Evolutionary conservation across 192 early-diverging fungal species (phyloP).

Genomic region (Powellomyces hirtus): DNA sequence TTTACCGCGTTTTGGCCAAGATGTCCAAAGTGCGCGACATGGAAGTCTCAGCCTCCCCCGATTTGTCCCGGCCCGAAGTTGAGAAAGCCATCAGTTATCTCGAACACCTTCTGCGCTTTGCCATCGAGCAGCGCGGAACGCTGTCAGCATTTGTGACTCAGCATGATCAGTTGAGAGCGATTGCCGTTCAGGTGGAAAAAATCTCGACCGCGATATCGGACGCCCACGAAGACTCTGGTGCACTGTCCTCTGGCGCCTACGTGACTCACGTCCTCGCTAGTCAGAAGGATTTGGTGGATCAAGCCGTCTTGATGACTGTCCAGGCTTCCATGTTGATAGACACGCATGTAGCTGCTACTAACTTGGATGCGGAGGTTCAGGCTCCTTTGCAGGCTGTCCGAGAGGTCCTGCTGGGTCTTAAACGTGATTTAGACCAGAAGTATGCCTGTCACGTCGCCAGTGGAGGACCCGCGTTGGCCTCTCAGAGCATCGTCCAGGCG

Average conservation of each 20-base stretch:
- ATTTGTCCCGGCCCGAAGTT: constrained; percentile 65
- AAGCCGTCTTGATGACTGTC: constrained; percentile 1
- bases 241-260: background rate
- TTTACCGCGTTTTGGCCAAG: constrained; percentile 62
- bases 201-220: no score
- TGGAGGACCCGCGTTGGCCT: background rate
- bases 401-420: background rate
- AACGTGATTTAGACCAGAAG: background rate
- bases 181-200: constrained; percentile 19
- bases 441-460: background rate
- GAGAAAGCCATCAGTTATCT: constrained; percentile 60
- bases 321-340: constrained; percentile 1
- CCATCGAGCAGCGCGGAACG: constrained; percentile 54
- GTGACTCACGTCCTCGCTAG: background rate
- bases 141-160: constrained; percentile 33
- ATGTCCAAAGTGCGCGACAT: constrained; percentile 58
- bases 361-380: background rate
- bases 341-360: background rate
- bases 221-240: background rate
- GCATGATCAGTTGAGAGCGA: background rate
- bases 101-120: constrained; percentile 64
- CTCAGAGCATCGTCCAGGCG: background rate
- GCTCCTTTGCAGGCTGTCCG: background rate
- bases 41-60: constrained; percentile 45
- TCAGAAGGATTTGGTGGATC: constrained; percentile 8